A percentile compares a stretch with the other conserved stretches of the same genome.
These are phyloP conservation scores for Neonectria faginata DNA, from an alignment of 2,329 filamentous ascomycete genomes.

Conservation along the genomic window DNA sequence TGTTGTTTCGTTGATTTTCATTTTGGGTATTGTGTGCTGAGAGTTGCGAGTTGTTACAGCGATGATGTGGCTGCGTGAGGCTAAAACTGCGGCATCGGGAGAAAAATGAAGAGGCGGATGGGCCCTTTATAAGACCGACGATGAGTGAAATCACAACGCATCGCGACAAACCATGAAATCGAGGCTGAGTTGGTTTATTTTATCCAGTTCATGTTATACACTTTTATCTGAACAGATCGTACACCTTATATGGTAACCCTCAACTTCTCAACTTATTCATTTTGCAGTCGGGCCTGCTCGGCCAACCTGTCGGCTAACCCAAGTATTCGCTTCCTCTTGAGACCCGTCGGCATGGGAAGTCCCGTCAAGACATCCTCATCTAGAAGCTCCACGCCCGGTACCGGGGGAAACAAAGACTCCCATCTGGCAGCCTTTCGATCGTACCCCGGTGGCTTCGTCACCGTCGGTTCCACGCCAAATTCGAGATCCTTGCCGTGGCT, in stretches of 20 bases:
- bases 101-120: conserved; percentile 11
- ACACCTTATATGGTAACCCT: conserved; percentile 15
- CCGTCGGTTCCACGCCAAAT: conserved; percentile 68
- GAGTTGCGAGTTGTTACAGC: conserved; percentile 22
- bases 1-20: conserved; percentile 60
- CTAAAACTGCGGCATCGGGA: conserved; percentile 24
- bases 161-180: not conserved
- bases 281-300: conserved; percentile 42
- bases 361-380: conserved; percentile 40
- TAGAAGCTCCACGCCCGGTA: conserved; percentile 41
- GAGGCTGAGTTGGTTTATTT: conserved; percentile 28
- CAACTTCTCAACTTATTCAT: conserved; percentile 7
- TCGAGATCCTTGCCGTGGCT: conserved; percentile 70
- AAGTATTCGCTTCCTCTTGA: conserved; percentile 46
- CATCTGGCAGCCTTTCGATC: conserved; percentile 32
- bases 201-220: conserved; percentile 24
- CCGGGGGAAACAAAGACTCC: conserved; percentile 65
- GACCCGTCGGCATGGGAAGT: conserved; percentile 26
- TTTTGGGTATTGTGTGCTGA: conserved; percentile 40
- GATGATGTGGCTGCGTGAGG: conserved; percentile 25
- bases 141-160: not conserved
- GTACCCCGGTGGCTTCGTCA: not conserved
- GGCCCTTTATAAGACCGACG: not conserved
- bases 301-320: conserved; percentile 45
- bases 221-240: conserved; percentile 11